Evolutionary conservation across 495 filamentous ascomycete species (phyloP).

Genomic region (Amorphotheca resinae): DNA sequence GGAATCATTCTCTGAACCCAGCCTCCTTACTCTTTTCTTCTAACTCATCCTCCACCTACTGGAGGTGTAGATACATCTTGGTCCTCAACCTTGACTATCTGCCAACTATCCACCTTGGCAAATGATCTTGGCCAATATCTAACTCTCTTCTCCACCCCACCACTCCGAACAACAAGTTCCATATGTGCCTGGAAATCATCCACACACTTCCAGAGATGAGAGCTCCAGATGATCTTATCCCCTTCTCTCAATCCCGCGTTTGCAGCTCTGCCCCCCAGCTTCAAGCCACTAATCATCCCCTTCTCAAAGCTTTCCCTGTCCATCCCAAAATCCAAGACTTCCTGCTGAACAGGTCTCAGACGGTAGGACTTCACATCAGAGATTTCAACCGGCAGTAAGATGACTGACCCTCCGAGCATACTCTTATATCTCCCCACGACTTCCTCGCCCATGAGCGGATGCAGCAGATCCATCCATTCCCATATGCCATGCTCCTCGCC

Average conservation of each 20-base stretch:
- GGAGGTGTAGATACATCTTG: no score
- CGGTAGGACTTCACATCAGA: constrained; percentile 10
- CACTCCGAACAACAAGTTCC: constrained; percentile 5
- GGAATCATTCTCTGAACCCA: no score
- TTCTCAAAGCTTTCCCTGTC: constrained; percentile 10
- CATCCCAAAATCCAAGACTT: constrained; percentile 15
- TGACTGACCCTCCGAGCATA: constrained; percentile 3
- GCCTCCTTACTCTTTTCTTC: no score
- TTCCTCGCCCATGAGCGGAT: constrained; percentile 11
- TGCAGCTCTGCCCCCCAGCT: constrained; percentile 10
- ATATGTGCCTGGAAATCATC: constrained; percentile 12
- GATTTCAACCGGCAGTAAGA: constrained; percentile 3
- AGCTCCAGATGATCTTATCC: constrained; percentile 8
- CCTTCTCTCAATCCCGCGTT: constrained; percentile 13
- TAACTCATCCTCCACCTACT: no score
- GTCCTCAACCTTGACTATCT: constrained; percentile 11
- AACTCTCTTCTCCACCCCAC: constrained; percentile 1
- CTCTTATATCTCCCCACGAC: constrained; percentile 5
- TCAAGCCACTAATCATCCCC: constrained; percentile 7
- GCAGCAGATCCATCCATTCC: constrained; percentile 4
- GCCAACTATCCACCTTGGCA: constrained; percentile 6
- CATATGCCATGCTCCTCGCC: constrained; percentile 9
- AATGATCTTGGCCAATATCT: constrained; percentile 13
- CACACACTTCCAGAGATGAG: constrained; percentile 10
- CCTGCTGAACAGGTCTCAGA: constrained; percentile 9